Evolutionary conservation across 139 green algal species (phyloP), one percentile per base, ranked within the genome.

Genomic region (Micractinium conductrix): DNA sequence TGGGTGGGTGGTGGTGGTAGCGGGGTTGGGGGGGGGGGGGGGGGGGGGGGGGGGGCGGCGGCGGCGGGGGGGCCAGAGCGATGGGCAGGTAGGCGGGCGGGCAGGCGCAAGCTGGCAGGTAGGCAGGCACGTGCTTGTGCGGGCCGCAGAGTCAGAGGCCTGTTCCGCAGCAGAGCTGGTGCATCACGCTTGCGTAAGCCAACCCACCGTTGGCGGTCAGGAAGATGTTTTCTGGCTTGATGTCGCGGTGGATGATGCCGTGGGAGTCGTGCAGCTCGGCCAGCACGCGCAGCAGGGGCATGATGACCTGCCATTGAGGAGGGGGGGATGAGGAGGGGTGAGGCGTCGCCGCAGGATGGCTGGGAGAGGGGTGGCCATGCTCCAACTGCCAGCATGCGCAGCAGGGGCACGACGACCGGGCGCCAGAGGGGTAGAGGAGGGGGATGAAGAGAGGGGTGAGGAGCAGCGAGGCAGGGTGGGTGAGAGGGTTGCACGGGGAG

Each of bases 151-250:
- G 53, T 21, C 24, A 9, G 2, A 62, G 8, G 19, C 53, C 2
- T 26, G 3, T 21, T 9, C 63, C 8, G 63, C 63, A 37, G 21
- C 28, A 42, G n/a, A 8, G 63, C 28, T n/a, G 24, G 6, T 62
- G 53, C 53, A 21, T 19, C 53, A 30, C 2, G 6, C 8, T 30
- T 4, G 53, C 53, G 10, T 22, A 40, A 19, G 30, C 62, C 42
- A 96, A 73, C 37, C 87, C 78, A 40, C 63, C 79, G 30, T 44
- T 37, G 0, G 35, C 48, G 0, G 92, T 93, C 14, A 98, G 89
- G 82, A 98, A 96, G n/a, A 98, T 91, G 87, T 98, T 98, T 81
- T 98, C 94, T 14, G 93, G 95, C 91, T 94, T 94, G 80, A 94
- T 93, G 76, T 93, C 90, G 24, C 94, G 86, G 84, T 98, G 95